These are phyloP conservation scores for Ceratocystis destructans DNA, from an alignment of 2,329 filamentous ascomycete genomes.

Conservation along the genomic window DNA sequence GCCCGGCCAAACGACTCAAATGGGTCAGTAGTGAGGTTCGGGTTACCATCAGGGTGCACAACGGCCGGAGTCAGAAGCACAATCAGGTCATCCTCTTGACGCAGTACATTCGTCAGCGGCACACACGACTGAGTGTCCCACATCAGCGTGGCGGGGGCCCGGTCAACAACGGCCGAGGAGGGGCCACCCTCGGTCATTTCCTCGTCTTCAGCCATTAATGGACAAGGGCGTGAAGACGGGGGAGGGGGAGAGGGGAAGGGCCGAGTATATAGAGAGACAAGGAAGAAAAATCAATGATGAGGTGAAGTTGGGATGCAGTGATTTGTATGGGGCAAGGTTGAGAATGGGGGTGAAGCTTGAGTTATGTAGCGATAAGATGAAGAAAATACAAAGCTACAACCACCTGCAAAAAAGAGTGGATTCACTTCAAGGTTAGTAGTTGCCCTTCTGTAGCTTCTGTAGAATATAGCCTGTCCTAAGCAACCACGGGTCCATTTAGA, in stretches of 20 bases:
- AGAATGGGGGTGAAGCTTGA: not conserved
- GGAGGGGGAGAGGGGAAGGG: not conserved
- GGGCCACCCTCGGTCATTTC: constrained; percentile 15
- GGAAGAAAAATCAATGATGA: not conserved
- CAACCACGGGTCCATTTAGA: not conserved
- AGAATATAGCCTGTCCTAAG: not conserved
- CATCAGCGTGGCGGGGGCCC: constrained; percentile 24
- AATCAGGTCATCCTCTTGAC: constrained; percentile 37
- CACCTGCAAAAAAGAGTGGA: constrained; percentile 11
- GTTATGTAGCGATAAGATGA: constrained; percentile 16
- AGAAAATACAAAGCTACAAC: constrained; percentile 13
- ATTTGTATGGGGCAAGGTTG: constrained; percentile 6
- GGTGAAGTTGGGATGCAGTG: not conserved
- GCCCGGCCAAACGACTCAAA: constrained; percentile 58
- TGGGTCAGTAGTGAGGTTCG: constrained; percentile 43
- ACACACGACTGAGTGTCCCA: constrained; percentile 35
- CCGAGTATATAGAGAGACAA: not conserved
- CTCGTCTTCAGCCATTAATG: constrained; percentile 16
- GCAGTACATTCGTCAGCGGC: constrained; percentile 34
- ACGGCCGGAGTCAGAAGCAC: constrained; percentile 48
- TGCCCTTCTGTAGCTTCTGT: not conserved
- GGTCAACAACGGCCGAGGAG: constrained; percentile 18
- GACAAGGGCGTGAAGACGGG: constrained; percentile 1
- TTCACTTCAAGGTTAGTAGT: constrained; percentile 3
- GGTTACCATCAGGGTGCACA: constrained; percentile 31